Conservation (phyloP, 2,329 filamentous ascomycete species). For the Talaromyces sp. region DNA sequence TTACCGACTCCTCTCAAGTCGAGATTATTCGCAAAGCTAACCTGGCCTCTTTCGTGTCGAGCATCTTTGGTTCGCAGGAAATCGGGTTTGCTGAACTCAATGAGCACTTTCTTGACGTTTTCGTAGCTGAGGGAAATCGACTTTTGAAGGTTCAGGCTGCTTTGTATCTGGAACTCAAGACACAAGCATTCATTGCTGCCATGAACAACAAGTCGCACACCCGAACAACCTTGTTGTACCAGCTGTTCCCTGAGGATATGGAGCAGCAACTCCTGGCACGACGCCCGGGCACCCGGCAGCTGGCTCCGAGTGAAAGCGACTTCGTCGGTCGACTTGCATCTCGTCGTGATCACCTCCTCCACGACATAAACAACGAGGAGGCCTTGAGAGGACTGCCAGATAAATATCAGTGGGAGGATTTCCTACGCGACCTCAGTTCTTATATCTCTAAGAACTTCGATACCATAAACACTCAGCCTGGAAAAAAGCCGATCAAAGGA, state of each 20-base stretch:
- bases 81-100: conserved; percentile 67
- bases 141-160: conserved; percentile 63
- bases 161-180: conserved; percentile 67
- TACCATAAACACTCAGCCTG: conserved; percentile 50
- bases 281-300: conserved; percentile 56
- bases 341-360: conserved; percentile 60
- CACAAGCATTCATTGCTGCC: conserved; percentile 67
- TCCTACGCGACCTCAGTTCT: conserved; percentile 60
- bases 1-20: conserved; percentile 56
- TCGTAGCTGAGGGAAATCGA: conserved; percentile 61
- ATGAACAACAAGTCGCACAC: conserved; percentile 59
- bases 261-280: conserved; percentile 57
- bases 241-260: conserved; percentile 62
- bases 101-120: conserved; percentile 65
- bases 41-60: conserved; percentile 65
- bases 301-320: conserved; percentile 62
- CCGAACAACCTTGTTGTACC: conserved; percentile 59
- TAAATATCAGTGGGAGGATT: conserved; percentile 67
- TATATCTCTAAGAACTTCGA: conserved; percentile 64
- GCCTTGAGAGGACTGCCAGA: conserved; percentile 55
- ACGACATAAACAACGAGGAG: conserved; percentile 56
- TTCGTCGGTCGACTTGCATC: conserved; percentile 59
- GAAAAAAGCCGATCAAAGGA: conserved; percentile 44
- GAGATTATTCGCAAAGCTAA: conserved; percentile 66
- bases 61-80: conserved; percentile 65